phyloP scores from a whole-genome alignment of 441 rosid genomes.

The Biscutella laevigata region DNA sequence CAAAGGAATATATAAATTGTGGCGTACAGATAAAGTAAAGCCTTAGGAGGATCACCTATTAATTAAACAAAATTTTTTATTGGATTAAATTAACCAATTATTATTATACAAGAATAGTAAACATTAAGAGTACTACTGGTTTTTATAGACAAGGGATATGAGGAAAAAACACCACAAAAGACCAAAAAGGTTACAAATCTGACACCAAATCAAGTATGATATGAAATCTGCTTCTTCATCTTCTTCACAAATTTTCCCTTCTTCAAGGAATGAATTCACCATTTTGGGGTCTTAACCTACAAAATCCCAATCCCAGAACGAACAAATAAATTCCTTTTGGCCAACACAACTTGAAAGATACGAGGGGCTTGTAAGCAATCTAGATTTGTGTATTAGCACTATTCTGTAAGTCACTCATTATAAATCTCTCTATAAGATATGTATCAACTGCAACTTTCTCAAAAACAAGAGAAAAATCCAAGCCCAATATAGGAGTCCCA shows the following conservation, averaged over 20 bases:
- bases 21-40: background rate
- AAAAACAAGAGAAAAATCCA: background rate
- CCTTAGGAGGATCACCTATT: no score
- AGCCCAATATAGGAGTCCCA: background rate
- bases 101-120: conserved; percentile 21
- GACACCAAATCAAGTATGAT: conserved; percentile 13
- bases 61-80: no score
- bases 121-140: background rate
- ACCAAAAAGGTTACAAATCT: conserved; percentile 22
- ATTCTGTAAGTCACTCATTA: background rate
- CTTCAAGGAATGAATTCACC: conserved; percentile 22
- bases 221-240: conserved; percentile 13
- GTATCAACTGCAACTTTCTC: background rate
- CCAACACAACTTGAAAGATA: background rate
- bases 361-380: background rate
- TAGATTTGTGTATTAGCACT: background rate
- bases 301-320: background rate
- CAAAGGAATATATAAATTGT: background rate
- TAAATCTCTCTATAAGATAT: background rate
- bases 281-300: conserved; percentile 20
- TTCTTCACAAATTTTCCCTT: conserved; percentile 8
- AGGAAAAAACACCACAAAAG: conserved; percentile 1
- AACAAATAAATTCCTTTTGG: background rate
- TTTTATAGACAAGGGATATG: conserved; percentile 20
- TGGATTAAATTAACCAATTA: conserved; percentile 10